Evolutionary conservation across 2,329 filamentous ascomycete species (phyloP).

Genomic region (Sporothrix inflata): DNA sequence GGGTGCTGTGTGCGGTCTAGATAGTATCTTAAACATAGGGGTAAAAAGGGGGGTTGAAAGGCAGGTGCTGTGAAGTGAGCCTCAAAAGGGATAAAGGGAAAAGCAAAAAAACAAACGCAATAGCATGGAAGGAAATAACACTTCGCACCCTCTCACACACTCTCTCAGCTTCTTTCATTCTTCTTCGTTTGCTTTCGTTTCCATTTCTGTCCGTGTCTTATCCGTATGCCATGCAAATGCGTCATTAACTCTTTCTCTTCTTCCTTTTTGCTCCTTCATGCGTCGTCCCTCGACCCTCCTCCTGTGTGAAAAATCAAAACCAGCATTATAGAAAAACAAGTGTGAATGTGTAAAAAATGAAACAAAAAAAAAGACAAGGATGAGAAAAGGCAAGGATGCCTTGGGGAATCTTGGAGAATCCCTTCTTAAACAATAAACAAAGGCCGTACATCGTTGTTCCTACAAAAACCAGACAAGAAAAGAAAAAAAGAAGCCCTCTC

Average conservation of each 20-base stretch:
- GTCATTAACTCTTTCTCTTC: neutral
- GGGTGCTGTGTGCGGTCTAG: neutral
- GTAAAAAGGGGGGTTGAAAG: neutral
- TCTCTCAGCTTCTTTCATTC: neutral
- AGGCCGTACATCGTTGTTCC: constrained; percentile 19
- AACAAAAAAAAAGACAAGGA: constrained; percentile 14
- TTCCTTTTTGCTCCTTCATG: neutral
- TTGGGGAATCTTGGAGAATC: neutral
- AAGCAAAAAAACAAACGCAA: neutral
- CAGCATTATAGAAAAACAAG: constrained; percentile 21
- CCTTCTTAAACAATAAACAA: neutral
- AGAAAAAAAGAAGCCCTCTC: neutral
- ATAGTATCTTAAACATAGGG: neutral
- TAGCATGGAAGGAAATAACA: neutral
- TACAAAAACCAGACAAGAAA: constrained; percentile 25
- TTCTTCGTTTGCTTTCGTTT: neutral
- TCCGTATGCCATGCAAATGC: constrained; percentile 23
- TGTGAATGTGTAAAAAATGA: neutral
- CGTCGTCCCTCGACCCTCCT: neutral
- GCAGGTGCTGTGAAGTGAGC: neutral
- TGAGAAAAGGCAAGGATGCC: neutral
- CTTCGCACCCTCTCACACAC: neutral
- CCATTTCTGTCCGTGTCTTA: neutral
- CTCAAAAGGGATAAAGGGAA: neutral
- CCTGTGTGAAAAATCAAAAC: constrained; percentile 17